Evolutionary conservation across 176 grass and related monocot species (phyloP).

Genomic region (Rhynchospora tenuis): DNA sequence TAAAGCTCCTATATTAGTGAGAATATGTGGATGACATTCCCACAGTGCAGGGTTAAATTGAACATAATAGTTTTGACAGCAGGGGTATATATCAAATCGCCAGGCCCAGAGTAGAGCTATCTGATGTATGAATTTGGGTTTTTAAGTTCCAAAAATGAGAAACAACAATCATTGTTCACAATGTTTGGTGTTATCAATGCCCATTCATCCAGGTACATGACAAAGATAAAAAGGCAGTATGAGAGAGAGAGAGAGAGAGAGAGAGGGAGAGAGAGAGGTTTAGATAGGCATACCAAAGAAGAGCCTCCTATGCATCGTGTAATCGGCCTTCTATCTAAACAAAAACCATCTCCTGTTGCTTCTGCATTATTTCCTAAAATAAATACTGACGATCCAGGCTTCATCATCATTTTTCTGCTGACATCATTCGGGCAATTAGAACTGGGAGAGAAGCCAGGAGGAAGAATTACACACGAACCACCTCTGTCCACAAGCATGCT

Average conservation of each 20-base stretch:
- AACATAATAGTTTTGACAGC: not conserved
- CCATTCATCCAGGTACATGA: not conserved
- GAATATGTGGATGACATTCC: not conserved
- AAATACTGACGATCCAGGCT: constrained; percentile 42
- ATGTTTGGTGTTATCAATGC: not conserved
- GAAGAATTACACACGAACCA: constrained; percentile 69
- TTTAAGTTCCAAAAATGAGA: not conserved
- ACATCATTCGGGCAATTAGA: constrained; percentile 30
- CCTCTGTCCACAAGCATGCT: constrained; percentile 69
- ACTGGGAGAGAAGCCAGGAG: constrained; percentile 32
- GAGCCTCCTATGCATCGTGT: constrained; percentile 30
- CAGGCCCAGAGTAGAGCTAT: not conserved
- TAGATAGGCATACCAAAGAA: not conserved
- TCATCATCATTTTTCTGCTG: constrained; percentile 40
- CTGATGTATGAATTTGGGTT: not conserved
- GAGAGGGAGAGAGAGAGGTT: not conserved
- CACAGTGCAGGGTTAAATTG: not conserved
- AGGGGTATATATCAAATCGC: not conserved
- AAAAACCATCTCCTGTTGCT: constrained; percentile 27
- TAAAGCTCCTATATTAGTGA: not conserved
- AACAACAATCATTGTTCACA: not conserved
- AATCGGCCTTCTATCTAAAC: constrained; percentile 25
- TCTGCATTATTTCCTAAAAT: constrained; percentile 38
- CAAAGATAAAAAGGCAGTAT: not conserved
- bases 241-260: not conserved